A percentile compares a stretch with the other conserved stretches of the same genome.
phyloP scores from a whole-genome alignment of 768 basidiomycete species.

The Mycena vitilis region DNA sequence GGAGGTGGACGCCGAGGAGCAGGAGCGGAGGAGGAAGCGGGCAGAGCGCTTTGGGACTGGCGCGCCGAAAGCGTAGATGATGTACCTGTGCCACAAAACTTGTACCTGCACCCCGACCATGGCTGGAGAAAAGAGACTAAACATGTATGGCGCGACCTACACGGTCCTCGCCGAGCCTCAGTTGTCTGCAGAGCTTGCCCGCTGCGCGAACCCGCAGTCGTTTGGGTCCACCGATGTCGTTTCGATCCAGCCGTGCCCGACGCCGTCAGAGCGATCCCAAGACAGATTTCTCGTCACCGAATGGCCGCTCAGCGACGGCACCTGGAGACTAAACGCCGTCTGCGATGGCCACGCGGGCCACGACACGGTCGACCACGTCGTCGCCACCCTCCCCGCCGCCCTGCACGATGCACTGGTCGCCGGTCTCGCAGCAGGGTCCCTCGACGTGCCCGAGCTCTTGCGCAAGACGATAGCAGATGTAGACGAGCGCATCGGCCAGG shows the following conservation, averaged over 20 bases:
- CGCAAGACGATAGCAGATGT: conserved; percentile 49
- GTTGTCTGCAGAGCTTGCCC: conserved; percentile 54
- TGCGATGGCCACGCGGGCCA: conserved; percentile 67
- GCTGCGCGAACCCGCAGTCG: conserved; percentile 48
- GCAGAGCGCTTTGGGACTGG: conserved; percentile 70
- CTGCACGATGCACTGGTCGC: conserved; percentile 45
- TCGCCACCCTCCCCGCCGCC: conserved; percentile 45
- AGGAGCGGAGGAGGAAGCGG: conserved; percentile 68
- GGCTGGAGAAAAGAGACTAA: conserved; percentile 19
- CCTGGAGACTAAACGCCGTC: conserved; percentile 58
- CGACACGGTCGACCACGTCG: conserved; percentile 57
- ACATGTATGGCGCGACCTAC: conserved; percentile 44
- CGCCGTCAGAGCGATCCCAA: conserved; percentile 54
- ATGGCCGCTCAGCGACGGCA: conserved; percentile 51
- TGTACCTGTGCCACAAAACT: not conserved
- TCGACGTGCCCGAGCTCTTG: conserved; percentile 48
- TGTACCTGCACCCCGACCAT: conserved; percentile 4
- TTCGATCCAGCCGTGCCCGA: conserved; percentile 60
- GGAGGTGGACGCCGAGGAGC: conserved; percentile 67
- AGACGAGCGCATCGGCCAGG: conserved; percentile 52
- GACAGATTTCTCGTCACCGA: conserved; percentile 58
- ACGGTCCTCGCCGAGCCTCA: conserved; percentile 55
- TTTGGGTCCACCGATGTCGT: conserved; percentile 52
- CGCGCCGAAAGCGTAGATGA: conserved; percentile 4
- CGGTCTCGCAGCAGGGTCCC: conserved; percentile 11